These are phyloP conservation scores for Saccharomycopsis amapae DNA, from an alignment of 805 yeast genomes.

Conservation along the genomic window DNA sequence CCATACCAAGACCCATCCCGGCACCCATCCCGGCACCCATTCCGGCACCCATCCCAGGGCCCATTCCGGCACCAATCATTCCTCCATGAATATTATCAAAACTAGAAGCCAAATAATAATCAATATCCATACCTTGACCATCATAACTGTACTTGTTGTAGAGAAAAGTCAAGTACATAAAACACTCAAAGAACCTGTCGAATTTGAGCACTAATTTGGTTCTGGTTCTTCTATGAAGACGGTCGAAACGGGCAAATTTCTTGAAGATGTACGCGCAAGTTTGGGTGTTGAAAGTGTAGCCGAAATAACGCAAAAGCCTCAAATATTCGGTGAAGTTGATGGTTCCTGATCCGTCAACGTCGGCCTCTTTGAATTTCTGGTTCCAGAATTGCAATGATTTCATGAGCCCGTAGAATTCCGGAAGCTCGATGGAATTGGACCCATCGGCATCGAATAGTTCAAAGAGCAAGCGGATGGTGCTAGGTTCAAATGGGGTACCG, in stretches of 20 bases:
- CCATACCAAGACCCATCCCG: background rate
- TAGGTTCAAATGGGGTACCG: slow-evolving; percentile 51
- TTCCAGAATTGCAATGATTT: slow-evolving; percentile 62
- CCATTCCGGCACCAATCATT: background rate
- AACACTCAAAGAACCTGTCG: slow-evolving; percentile 74
- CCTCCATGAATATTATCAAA: background rate
- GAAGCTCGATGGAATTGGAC: slow-evolving; percentile 40
- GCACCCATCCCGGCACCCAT: background rate
- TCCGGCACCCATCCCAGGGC: background rate
- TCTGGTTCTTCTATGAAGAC: slow-evolving; percentile 25
- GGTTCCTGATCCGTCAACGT: slow-evolving; percentile 48
- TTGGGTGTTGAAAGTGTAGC: slow-evolving; percentile 52
- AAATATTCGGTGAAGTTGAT: slow-evolving; percentile 63
- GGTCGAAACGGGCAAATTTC: slow-evolving; percentile 36
- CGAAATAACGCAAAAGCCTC: slow-evolving; percentile 54
- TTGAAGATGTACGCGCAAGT: slow-evolving; percentile 52
- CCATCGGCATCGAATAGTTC: slow-evolving; percentile 50
- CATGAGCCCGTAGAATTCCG: slow-evolving; percentile 64
- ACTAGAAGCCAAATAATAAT: background rate
- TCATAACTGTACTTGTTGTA: slow-evolving; percentile 13
- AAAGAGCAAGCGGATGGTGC: slow-evolving; percentile 57
- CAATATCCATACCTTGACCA: slow-evolving; percentile 1
- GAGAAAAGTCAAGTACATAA: slow-evolving; percentile 47
- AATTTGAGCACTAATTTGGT: slow-evolving; percentile 44
- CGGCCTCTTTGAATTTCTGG: slow-evolving; percentile 54